Conservation (phyloP, 1,284 basidiomycete species). For the Malassezia cuniculi region DNA sequence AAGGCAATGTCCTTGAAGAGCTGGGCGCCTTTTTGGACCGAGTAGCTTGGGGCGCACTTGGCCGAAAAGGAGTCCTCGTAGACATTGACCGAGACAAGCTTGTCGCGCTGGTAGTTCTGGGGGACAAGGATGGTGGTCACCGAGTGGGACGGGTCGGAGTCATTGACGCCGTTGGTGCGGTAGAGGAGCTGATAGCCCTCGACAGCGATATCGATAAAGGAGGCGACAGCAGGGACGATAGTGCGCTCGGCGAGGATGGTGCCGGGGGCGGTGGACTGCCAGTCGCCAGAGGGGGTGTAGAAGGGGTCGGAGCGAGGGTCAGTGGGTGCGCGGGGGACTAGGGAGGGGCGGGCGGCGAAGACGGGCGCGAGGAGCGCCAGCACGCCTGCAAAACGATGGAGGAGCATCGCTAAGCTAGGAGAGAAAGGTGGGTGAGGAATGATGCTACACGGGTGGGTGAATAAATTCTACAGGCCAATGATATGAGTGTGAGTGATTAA, state of each 20-base stretch:
- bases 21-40: conserved; percentile 10
- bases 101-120: conserved; percentile 17
- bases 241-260: conserved; percentile 8
- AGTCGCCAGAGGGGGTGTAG: conserved; percentile 6
- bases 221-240: neutral
- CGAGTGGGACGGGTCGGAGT: conserved; percentile 2
- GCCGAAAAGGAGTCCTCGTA: conserved; percentile 24
- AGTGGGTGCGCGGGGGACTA: no score
- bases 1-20: conserved; percentile 14
- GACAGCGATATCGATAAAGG: conserved; percentile 2
- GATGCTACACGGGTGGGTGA: no score
- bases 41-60: conserved; percentile 25
- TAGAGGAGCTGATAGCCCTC: conserved; percentile 12
- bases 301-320: conserved; percentile 6
- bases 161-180: conserved; percentile 3
- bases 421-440: no score
- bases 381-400: no score
- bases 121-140: conserved; percentile 29
- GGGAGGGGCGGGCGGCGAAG: no score
- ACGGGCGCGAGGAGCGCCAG: no score
- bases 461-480: no score
- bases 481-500: no score
- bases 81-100: conserved; percentile 22
- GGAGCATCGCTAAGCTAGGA: no score
- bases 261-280: conserved; percentile 3